phyloP scores from a whole-genome alignment of 2,329 filamentous ascomycete genomes.

The Capronia epimyces region DNA sequence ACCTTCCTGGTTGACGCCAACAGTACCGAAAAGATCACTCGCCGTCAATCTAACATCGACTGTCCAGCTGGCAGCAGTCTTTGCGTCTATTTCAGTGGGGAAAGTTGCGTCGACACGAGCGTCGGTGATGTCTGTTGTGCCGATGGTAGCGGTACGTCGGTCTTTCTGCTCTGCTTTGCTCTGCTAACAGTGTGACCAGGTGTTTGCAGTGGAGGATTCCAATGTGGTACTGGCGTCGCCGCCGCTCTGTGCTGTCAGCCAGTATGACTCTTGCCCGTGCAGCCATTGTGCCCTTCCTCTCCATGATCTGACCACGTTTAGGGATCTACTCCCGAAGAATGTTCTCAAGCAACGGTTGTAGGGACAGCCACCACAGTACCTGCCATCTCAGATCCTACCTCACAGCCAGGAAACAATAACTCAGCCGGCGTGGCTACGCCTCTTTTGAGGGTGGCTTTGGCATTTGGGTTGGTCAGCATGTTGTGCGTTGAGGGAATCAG shows the following conservation, averaged over 20 bases:
- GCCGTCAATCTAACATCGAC: neutral
- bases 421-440: neutral
- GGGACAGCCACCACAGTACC: constrained; percentile 5
- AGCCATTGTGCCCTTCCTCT: neutral
- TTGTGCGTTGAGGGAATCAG: neutral
- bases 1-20: neutral
- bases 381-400: constrained; percentile 3
- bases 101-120: constrained; percentile 11
- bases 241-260: constrained; percentile 15
- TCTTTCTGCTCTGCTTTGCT: neutral
- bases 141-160: constrained; percentile 12
- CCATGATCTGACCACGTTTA: neutral
- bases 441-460: neutral
- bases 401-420: neutral
- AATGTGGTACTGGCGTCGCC: constrained; percentile 15
- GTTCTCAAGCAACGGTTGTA: constrained; percentile 5
- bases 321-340: constrained; percentile 10
- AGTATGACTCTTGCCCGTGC: constrained; percentile 1
- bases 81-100: constrained; percentile 14
- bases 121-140: constrained; percentile 13
- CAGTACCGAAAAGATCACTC: neutral
- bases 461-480: neutral
- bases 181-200: constrained; percentile 3
- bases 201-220: constrained; percentile 11
- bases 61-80: constrained; percentile 10